Base-by-base conservation (phyloP, 1,284 basidiomycete species). In the Polyporus tsugae region DNA sequence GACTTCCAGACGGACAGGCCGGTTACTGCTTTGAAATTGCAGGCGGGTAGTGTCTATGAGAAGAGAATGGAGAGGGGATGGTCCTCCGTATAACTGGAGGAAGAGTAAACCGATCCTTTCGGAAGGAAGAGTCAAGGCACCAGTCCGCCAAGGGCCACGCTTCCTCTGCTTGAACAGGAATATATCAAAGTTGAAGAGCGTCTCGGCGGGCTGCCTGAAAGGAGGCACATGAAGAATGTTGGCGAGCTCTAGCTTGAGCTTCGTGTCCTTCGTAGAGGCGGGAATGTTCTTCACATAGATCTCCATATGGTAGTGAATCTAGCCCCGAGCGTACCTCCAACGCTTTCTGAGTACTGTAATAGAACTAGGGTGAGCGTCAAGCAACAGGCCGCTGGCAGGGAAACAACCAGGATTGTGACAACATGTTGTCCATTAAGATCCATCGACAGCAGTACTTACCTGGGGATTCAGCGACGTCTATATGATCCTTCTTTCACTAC, bases 161-260 rank as follows among this genome's bases (percentile, higher is more conserved):
- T 70, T 71, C 41, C 63, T 57, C 71, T 69, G 65, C 4, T 68
- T 68, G 41, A 74, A 69, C 7, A 76, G 58, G 59, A 76, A 77
- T 4, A 88, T 81, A 57, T 86, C 79, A 73, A 89, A 88, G 72
- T 89, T 90, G 60, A 86, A 71, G 0, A 78, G 83, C 4, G 74
- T 63, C 2, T 72, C 64, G 33, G 78, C 78, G 44, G 78, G 73
- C 13, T 65, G 53, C 7, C 75, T 70, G 74, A 85, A 89, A 5
- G 72, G 73, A 10, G 79, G 75, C 3, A 74, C 65, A 71, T 90
- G 89, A 1, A 91, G 78, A 64, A 86, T 74, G 0, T 55, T 72
- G 1, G 86, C 84, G 4, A 90, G 75, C 6, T 78, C 73, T 1
- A 67, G 62, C 35, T 77, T 82, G 39, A 89, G 78, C 60, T 83